A percentile compares a stretch with the other conserved stretches of the same genome.
These are phyloP conservation scores for Cylindrotheca fusiformis DNA, from an alignment of 108 stramenopile genomes.

Conservation along the genomic window DNA sequence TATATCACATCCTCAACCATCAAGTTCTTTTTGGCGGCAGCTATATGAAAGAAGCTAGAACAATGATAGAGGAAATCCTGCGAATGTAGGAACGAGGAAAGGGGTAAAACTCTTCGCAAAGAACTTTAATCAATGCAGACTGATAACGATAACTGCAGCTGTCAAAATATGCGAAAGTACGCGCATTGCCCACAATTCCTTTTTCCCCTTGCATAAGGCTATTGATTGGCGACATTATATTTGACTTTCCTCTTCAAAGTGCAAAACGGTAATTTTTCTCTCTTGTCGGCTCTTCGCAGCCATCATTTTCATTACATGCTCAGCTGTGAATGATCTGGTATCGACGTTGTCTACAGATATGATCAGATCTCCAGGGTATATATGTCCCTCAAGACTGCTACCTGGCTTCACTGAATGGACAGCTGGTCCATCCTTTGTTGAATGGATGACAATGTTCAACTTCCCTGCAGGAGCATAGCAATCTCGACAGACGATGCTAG, in stretches of 20 bases:
- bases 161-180: too few species aligned
- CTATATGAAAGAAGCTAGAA: conserved; percentile 59
- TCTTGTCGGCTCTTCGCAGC: conserved; percentile 44
- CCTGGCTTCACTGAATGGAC: conserved; percentile 66
- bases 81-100: too few species aligned
- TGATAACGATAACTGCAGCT: too few species aligned
- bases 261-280: conserved; percentile 75
- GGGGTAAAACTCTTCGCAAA: too few species aligned
- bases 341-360: conserved; percentile 76
- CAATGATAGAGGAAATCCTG: conserved; percentile 72
- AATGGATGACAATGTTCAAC: conserved; percentile 70
- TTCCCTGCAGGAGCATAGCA: conserved; percentile 73
- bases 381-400: conserved; percentile 62
- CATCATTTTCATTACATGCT: conserved; percentile 74
- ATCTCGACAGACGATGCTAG: conserved; percentile 71
- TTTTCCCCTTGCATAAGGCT: too few species aligned
- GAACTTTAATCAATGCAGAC: too few species aligned
- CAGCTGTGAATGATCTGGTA: conserved; percentile 68
- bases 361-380: conserved; percentile 78
- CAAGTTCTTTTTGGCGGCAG: conserved; percentile 75
- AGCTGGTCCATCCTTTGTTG: conserved; percentile 84
- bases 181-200: too few species aligned
- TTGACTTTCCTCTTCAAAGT: conserved; percentile 34
- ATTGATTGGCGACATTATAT: too few species aligned
- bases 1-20: conserved; percentile 82